Evolutionary conservation across 1,284 basidiomycete genomes (phyloP).

Genomic region (Rhodotorula sp.): DNA sequence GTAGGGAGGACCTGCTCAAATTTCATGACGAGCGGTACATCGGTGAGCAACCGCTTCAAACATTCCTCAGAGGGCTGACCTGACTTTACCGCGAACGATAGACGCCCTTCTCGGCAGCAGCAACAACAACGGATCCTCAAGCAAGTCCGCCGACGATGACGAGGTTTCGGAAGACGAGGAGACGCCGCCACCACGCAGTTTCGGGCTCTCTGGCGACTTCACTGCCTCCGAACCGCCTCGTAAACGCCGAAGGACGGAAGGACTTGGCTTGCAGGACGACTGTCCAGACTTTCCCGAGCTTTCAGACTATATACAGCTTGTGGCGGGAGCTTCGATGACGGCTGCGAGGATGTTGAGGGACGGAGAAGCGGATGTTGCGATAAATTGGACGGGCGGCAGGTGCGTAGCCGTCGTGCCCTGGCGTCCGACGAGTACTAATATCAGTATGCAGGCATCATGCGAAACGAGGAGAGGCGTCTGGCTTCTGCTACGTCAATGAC

Average conservation of each 20-base stretch:
- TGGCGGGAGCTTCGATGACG: conserved; percentile 74
- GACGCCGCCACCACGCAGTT: conserved; percentile 2
- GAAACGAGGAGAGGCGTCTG: conserved; percentile 69
- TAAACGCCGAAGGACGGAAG: conserved; percentile 11
- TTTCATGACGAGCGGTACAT: conserved; percentile 54
- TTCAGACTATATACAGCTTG: conserved; percentile 64
- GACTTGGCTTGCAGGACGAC: conserved; percentile 61
- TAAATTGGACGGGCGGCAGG: conserved; percentile 78
- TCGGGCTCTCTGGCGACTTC: conserved; percentile 8
- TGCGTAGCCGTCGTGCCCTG: background rate
- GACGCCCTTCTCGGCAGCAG: conserved; percentile 51
- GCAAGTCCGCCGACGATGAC: conserved; percentile 47
- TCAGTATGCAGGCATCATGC: conserved; percentile 63
- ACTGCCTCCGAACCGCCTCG: conserved; percentile 25
- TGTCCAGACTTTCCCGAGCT: conserved; percentile 73
- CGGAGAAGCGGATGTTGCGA: conserved; percentile 61
- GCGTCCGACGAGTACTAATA: no score
- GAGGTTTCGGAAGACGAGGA: conserved; percentile 15
- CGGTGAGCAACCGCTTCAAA: conserved; percentile 19
- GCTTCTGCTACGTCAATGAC: conserved; percentile 93
- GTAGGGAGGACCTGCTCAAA: conserved; percentile 46
- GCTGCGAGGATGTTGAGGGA: conserved; percentile 65
- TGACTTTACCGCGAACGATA: background rate
- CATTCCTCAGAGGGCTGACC: background rate
- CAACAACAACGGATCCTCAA: conserved; percentile 48